phyloP scores from a whole-genome alignment of 1,139 yeast genomes.

The Diutina neorugosa region DNA sequence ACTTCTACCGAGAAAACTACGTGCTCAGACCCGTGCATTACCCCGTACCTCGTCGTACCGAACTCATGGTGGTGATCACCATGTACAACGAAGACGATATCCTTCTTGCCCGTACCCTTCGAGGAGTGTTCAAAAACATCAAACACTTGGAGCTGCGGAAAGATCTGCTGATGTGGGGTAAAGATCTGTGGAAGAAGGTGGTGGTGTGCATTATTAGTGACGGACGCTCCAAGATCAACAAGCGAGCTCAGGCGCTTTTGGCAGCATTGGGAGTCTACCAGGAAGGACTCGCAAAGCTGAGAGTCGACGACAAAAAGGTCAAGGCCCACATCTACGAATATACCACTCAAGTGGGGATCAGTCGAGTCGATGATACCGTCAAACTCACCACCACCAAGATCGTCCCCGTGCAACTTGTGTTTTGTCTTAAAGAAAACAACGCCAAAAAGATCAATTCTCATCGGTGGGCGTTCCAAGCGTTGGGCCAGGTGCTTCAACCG shows the following conservation, averaged over 20 bases:
- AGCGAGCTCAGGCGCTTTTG: slow-evolving; percentile 50
- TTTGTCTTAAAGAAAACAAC: slow-evolving; percentile 69
- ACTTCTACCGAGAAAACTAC: slow-evolving; percentile 42
- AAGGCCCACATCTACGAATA: slow-evolving; percentile 70
- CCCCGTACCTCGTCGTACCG: slow-evolving; percentile 56
- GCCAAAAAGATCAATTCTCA: slow-evolving; percentile 71
- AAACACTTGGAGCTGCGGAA: slow-evolving; percentile 36
- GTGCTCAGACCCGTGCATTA: slow-evolving; percentile 59
- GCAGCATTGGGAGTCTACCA: slow-evolving; percentile 70
- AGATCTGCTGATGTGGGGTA: slow-evolving; percentile 58
- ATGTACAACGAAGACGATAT: slow-evolving; percentile 77
- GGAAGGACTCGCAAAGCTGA: slow-evolving; percentile 72
- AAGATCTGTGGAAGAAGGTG: slow-evolving; percentile 68
- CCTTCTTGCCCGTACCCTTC: slow-evolving; percentile 57
- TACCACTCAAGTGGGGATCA: slow-evolving; percentile 67
- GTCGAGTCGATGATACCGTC: slow-evolving; percentile 39
- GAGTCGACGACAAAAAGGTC: slow-evolving; percentile 58
- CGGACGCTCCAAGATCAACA: slow-evolving; percentile 60
- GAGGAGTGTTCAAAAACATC: slow-evolving; percentile 68
- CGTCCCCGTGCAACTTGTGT: slow-evolving; percentile 61
- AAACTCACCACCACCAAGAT: slow-evolving; percentile 46
- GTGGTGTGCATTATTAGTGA: slow-evolving; percentile 69
- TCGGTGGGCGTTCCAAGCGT: slow-evolving; percentile 77
- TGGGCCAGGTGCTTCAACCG: slow-evolving; percentile 60
- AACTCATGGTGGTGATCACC: slow-evolving; percentile 62